Evolutionary conservation across 768 basidiomycete species (phyloP).

Genomic region (Pholiota molesta): DNA sequence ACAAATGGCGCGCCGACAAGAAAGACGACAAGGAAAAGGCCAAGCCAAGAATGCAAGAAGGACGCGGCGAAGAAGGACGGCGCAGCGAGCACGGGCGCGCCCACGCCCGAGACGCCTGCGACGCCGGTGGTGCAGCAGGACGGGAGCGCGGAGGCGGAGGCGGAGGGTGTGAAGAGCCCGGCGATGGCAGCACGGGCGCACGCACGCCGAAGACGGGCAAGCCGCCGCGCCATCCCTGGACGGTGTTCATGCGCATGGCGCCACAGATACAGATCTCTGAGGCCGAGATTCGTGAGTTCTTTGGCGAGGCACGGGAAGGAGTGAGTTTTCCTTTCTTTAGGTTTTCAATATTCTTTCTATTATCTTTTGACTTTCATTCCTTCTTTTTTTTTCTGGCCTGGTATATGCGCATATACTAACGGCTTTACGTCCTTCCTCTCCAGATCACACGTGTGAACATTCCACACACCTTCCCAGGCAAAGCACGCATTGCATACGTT

Average conservation of each 20-base stretch:
- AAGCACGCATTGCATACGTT: constrained; percentile 75
- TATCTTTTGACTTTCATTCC: neutral
- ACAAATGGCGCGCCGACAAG: constrained; percentile 47
- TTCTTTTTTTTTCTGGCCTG: neutral
- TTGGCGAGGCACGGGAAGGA: constrained; percentile 67
- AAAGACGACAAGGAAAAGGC: constrained; percentile 60
- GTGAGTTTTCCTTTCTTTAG: constrained; percentile 41
- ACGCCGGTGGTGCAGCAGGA: constrained; percentile 15
- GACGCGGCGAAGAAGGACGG: constrained; percentile 40
- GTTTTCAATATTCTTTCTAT: neutral
- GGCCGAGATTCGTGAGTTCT: constrained; percentile 74
- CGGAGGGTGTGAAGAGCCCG: constrained; percentile 51
- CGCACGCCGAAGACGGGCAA: constrained; percentile 74
- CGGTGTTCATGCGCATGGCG: constrained; percentile 77
- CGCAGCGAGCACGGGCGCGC: constrained; percentile 31
- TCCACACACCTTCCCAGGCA: constrained; percentile 50
- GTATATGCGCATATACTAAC: constrained; percentile 3
- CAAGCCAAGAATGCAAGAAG: constrained; percentile 56
- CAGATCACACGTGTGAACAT: constrained; percentile 74
- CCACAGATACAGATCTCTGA: constrained; percentile 53
- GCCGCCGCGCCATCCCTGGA: constrained; percentile 77
- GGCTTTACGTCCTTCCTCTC: neutral
- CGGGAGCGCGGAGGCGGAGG: constrained; percentile 30
- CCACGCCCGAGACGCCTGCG: constrained; percentile 33
- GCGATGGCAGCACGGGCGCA: constrained; percentile 52